Evolutionary conservation across 2,329 filamentous ascomycete genomes (phyloP), one percentile per base, ranked within the genome.

Genomic region (Colletotrichum sublineola): DNA sequence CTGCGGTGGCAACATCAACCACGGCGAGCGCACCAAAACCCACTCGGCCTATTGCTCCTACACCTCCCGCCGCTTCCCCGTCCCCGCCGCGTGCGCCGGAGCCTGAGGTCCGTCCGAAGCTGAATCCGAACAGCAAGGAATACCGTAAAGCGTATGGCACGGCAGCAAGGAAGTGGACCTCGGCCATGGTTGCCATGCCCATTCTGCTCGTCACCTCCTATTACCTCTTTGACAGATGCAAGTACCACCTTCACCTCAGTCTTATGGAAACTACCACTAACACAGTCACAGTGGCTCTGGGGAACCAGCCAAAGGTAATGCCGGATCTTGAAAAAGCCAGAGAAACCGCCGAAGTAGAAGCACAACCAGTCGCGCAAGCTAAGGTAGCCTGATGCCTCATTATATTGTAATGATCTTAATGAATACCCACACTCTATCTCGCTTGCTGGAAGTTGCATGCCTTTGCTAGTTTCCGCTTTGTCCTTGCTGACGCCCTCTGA

Each of bases 161-260:
- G 48, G 83, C 84, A 40, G 82, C 83, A 67, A 78, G 85, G 70
- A 85, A 82, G 75, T 89, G 86, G 81, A 79, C 82, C 3, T 79
- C 81, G 31, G 73, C 83, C 9, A 86, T 90, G 75, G 83, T 89
- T 67, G 87, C 86, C 33, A 75, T 89, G 79, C 88, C 88, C 2
- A 84, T 90, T 42, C 75, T 89, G 5, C 73, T 89, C 18, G 87
- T 90, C 62, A 87, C 86, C 36, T 88, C 87, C 31, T 90, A 87
- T 73, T 84, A 83, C 63, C 77, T 90, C 3, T 89, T 86, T 78
- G 83, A 88, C 57, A 80, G 85, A 78, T 76, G 86, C 87, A 70
- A 80, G 85, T 44, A 14, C 20, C 53, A n/a, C 7, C 31, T 31
- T 62, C 33, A 8, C 48, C 46, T 53, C 53, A 42, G 40, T 68